Percentiles rank a stretch among this genome's conserved stretches.
These are phyloP conservation scores for Metarhizium album DNA, from an alignment of 2,329 filamentous ascomycete genomes.

Conservation along the genomic window DNA sequence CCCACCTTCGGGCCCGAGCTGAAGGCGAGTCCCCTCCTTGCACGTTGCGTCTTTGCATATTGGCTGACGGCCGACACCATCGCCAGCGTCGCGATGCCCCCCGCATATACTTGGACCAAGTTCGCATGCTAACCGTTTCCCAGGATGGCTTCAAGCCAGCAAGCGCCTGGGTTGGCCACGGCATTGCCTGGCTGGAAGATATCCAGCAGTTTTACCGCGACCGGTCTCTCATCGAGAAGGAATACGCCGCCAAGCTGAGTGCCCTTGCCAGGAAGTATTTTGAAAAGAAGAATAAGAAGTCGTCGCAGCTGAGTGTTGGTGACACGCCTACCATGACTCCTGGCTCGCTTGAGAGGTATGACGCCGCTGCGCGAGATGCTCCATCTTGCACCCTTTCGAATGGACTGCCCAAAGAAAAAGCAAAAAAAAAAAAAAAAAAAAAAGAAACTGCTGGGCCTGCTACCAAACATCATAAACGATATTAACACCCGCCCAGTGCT, in stretches of 20 bases:
- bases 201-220: slow-evolving; percentile 97
- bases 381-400: background rate
- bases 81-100: too few species aligned
- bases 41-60: background rate
- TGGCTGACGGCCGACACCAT: background rate
- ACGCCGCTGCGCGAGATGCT: background rate
- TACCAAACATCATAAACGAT: slow-evolving; percentile 15
- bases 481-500: slow-evolving; percentile 43
- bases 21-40: slow-evolving; percentile 51
- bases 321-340: slow-evolving; percentile 89
- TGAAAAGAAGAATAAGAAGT: slow-evolving; percentile 91
- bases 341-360: slow-evolving; percentile 78
- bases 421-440: too few species aligned
- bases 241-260: slow-evolving; percentile 83
- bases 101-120: background rate
- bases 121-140: background rate
- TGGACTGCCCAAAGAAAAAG: too few species aligned
- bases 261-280: slow-evolving; percentile 91
- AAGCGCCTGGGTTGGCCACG: slow-evolving; percentile 80
- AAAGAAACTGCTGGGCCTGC: too few species aligned
- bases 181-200: slow-evolving; percentile 92
- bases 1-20: slow-evolving; percentile 89
- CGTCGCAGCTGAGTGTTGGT: slow-evolving; percentile 78
- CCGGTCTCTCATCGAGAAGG: slow-evolving; percentile 87
- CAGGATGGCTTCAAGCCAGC: slow-evolving; percentile 96